A percentile compares a stretch with the other conserved stretches of the same genome.
These are phyloP conservation scores for Lodderomyces elongisporus DNA, from an alignment of 1,139 yeast genomes.

Conservation along the genomic window DNA sequence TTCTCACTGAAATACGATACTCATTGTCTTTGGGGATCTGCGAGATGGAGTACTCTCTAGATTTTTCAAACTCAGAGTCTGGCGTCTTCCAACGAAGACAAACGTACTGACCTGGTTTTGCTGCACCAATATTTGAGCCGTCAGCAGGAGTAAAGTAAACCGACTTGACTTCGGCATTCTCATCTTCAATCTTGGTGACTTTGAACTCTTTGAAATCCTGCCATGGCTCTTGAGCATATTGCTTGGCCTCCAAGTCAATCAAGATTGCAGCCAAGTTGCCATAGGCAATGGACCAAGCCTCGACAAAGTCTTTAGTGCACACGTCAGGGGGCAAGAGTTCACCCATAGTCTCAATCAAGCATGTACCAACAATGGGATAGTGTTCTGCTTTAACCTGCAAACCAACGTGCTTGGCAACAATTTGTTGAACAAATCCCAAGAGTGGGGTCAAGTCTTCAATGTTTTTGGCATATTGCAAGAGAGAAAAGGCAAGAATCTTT, in stretches of 20 bases:
- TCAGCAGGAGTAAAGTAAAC: slow-evolving; percentile 48
- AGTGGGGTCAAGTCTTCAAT: slow-evolving; percentile 57
- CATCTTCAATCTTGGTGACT: slow-evolving; percentile 39
- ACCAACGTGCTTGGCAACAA: slow-evolving; percentile 64
- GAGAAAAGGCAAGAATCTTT: slow-evolving; percentile 57
- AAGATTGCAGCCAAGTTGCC: slow-evolving; percentile 57
- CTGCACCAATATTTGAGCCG: slow-evolving; percentile 28
- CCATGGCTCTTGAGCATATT: slow-evolving; percentile 49
- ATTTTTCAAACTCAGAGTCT: slow-evolving; percentile 26
- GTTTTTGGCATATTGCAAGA: slow-evolving; percentile 58
- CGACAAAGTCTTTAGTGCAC: slow-evolving; percentile 53
- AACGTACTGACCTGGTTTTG: slow-evolving; percentile 58
- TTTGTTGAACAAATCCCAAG: slow-evolving; percentile 51
- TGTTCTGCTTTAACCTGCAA: slow-evolving; percentile 58
- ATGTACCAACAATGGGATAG: slow-evolving; percentile 59
- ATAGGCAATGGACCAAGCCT: slow-evolving; percentile 67
- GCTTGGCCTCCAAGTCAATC: slow-evolving; percentile 49
- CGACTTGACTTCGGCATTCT: slow-evolving; percentile 46
- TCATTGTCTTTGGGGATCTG: slow-evolving; percentile 25
- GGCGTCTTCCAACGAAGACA: slow-evolving; percentile 42
- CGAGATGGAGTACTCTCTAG: slow-evolving; percentile 54
- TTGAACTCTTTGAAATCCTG: slow-evolving; percentile 49
- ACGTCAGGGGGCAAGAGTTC: slow-evolving; percentile 51
- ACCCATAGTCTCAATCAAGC: slow-evolving; percentile 49
- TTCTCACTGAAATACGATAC: slow-evolving; percentile 51